These are phyloP conservation scores for Phytophthora palmivora DNA, from an alignment of 352 stramenopile genomes.

Conservation along the genomic window DNA sequence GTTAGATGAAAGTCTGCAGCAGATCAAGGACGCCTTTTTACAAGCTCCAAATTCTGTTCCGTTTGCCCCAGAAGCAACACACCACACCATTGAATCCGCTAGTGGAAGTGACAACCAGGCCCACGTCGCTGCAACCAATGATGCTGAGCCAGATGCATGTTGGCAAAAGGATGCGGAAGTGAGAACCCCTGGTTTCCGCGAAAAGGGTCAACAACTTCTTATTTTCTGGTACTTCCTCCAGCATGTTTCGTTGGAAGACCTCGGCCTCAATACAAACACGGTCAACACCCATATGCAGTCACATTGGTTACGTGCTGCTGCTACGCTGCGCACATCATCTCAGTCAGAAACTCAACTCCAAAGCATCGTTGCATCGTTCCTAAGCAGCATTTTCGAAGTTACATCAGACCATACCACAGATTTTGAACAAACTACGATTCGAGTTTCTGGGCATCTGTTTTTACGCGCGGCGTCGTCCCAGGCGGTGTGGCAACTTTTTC, in stretches of 20 bases:
- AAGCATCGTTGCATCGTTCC: slow-evolving; percentile 4
- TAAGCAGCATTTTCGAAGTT: slow-evolving; percentile 3
- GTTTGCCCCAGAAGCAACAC: not conserved
- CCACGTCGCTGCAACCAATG: too few species aligned
- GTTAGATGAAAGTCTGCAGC: too few species aligned
- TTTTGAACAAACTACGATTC: slow-evolving; percentile 2
- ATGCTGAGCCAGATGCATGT: not conserved
- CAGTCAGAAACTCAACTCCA: slow-evolving; percentile 3
- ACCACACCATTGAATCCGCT: not conserved
- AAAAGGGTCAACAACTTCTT: slow-evolving; percentile 21
- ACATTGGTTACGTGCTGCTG: slow-evolving; percentile 10
- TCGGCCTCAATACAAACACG: not conserved
- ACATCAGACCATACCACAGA: not conserved
- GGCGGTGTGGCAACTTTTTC: slow-evolving; percentile 5
- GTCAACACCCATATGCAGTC: not conserved
- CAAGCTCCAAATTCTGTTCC: not conserved
- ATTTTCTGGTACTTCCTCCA: slow-evolving; percentile 27
- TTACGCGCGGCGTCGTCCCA: slow-evolving; percentile 9
- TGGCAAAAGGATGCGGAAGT: slow-evolving; percentile 8
- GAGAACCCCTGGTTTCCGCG: slow-evolving; percentile 1
- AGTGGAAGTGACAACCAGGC: not conserved
- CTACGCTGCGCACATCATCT: not conserved
- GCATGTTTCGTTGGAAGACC: slow-evolving; percentile 2
- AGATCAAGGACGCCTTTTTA: too few species aligned
- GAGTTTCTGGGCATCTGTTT: slow-evolving; percentile 8